Conservation (phyloP, 345 rosid species). For the Linum usitatissimum region DNA sequence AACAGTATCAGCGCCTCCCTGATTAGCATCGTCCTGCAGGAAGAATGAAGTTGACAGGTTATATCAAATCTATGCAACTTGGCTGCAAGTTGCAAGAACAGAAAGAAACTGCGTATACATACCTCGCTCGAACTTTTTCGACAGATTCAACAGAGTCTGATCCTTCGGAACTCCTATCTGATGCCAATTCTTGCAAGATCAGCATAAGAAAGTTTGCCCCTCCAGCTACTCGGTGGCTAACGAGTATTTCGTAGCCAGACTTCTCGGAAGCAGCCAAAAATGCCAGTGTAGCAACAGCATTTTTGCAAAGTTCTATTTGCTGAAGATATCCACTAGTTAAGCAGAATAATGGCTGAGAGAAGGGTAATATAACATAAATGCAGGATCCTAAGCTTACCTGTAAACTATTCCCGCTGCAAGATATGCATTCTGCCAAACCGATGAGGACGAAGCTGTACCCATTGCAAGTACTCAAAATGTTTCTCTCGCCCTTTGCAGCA, state of each 20-base stretch:
- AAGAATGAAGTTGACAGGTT: not conserved
- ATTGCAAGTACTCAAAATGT: constrained; percentile 12
- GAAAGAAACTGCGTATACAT: not conserved
- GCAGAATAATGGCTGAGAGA: not conserved
- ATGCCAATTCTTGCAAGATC: constrained; percentile 56
- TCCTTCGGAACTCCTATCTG: constrained; percentile 51
- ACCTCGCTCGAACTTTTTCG: constrained; percentile 61
- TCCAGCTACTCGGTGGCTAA: constrained; percentile 33
- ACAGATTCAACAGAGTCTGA: constrained; percentile 23
- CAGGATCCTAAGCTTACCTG: constrained; percentile 22
- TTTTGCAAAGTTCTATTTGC: constrained; percentile 68
- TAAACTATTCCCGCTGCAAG: constrained; percentile 31
- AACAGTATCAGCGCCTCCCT: constrained; percentile 75
- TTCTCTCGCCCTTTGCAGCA: constrained; percentile 24
- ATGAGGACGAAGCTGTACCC: constrained; percentile 36
- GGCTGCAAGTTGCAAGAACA: not conserved
- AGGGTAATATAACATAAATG: not conserved
- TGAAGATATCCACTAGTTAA: constrained; percentile 21
- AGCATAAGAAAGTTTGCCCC: constrained; percentile 53
- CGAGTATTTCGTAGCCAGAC: constrained; percentile 57
- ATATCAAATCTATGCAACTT: not conserved
- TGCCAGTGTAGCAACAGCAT: constrained; percentile 49
- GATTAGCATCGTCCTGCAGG: constrained; percentile 48
- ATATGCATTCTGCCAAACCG: constrained; percentile 64
- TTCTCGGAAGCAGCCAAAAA: constrained; percentile 66